phyloP scores from a whole-genome alignment of 495 filamentous ascomycete genomes.

The Aspergillus funiculosus region DNA sequence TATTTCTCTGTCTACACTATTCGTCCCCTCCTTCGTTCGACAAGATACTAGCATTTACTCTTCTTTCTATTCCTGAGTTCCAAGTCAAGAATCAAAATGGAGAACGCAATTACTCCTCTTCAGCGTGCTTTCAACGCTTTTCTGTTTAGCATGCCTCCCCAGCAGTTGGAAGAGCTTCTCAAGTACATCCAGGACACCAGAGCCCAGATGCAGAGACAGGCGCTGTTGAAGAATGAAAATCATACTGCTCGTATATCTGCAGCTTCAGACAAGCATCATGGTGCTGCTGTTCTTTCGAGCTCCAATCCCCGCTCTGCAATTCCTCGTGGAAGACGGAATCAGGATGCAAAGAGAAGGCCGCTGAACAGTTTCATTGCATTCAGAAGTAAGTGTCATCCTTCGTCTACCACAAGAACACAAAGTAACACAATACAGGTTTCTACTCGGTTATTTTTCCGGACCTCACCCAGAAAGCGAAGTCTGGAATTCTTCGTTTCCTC shows the following conservation, averaged over 20 bases:
- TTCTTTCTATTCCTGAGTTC: background rate
- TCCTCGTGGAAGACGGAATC: slow-evolving; percentile 8
- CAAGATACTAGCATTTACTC: no score
- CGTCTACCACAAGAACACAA: background rate
- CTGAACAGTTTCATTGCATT: slow-evolving; percentile 48
- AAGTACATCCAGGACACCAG: slow-evolving; percentile 5
- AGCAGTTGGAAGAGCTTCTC: slow-evolving; percentile 15
- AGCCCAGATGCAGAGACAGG: slow-evolving; percentile 1
- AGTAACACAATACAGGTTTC: slow-evolving; percentile 31
- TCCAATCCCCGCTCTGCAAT: background rate
- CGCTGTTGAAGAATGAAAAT: background rate
- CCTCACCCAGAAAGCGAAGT: slow-evolving; percentile 40
- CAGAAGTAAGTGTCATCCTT: slow-evolving; percentile 33
- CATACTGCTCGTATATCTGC: background rate
- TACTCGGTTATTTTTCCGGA: slow-evolving; percentile 35
- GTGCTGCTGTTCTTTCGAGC: background rate
- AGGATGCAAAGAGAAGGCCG: slow-evolving; percentile 20
- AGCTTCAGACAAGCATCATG: background rate
- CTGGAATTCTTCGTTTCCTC: slow-evolving; percentile 32
- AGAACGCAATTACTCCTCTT: slow-evolving; percentile 10
- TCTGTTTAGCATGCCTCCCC: slow-evolving; percentile 15
- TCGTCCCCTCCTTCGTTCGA: no score
- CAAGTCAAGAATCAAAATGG: slow-evolving; percentile 1
- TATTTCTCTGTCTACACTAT: no score
- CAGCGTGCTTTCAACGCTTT: slow-evolving; percentile 19